These are phyloP conservation scores for Parsonsia alboflavescens DNA, from an alignment of 257 asterid species.

Conservation along the genomic window DNA sequence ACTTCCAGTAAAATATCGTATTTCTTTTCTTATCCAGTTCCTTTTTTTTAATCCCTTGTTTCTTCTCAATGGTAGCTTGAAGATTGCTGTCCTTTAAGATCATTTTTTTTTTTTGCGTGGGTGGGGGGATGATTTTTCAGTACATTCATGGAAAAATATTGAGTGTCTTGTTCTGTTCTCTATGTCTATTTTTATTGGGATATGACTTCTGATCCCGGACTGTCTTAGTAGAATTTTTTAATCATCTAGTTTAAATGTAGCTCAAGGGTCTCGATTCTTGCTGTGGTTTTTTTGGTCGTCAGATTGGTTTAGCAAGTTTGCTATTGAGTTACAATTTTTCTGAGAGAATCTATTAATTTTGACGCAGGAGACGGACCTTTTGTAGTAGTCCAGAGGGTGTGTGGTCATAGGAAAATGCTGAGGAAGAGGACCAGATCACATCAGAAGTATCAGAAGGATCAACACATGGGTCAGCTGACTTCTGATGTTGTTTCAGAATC, in stretches of 20 bases:
- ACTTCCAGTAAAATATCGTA: background rate
- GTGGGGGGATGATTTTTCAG: background rate
- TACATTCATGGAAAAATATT: background rate
- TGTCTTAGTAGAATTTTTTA: conserved; percentile 3
- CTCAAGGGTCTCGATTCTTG: conserved; percentile 19
- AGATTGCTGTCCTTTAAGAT: background rate
- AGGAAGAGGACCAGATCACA: conserved; percentile 65
- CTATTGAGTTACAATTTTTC: conserved; percentile 6
- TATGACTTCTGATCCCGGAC: conserved; percentile 8
- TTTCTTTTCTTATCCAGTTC: background rate
- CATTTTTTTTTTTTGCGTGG: background rate
- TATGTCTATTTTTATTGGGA: background rate
- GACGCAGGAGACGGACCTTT: conserved; percentile 30
- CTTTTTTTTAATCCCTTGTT: background rate
- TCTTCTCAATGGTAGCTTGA: background rate
- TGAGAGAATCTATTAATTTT: conserved; percentile 18
- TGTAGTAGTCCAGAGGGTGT: conserved; percentile 19
- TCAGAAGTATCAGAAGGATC: conserved; percentile 66
- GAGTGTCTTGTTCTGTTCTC: background rate
- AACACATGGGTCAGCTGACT: conserved; percentile 45
- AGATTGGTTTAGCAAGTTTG: background rate
- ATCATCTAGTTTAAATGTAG: conserved; percentile 21
- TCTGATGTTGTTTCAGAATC: conserved; percentile 51
- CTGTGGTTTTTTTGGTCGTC: conserved; percentile 5
- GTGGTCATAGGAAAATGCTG: conserved; percentile 44